Base-by-base conservation (phyloP, 1,139 yeast species). In the Kodamaea anthophila region DNA sequence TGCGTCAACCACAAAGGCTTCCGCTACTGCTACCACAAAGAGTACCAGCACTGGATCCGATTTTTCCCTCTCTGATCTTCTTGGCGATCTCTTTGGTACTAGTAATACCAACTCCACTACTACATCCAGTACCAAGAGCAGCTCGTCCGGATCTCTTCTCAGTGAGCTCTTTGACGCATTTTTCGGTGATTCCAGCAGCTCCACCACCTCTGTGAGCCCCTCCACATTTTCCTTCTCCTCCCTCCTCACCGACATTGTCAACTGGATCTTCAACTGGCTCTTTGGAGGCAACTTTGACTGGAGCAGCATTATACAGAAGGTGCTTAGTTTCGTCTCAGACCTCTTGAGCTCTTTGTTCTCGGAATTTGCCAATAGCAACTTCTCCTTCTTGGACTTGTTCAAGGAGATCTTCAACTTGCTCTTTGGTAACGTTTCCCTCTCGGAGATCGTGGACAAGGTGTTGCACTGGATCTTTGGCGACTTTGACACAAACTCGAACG, bases 401-500 rank as follows among this genome's bases (percentile, higher is more conserved):
- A 30, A 23, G 13, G 36, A 32, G n/a, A 18, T 41, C 21, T 32
- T 45, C 31, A 28, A 21, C 21, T 37, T 32, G 20, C 35, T 41
- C 24, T 41, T 41, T 21, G 43, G 43, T 4, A 33, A 40, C 4
- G 23, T 29, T 30, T 13, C 13, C 9, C 12, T 34, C 34, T 13
- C 29, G 33, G 18, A 29, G 28, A 6, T 20, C 15, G 12, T 29
- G 21, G 41, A 38, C 29, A 37, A 35, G 6, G 31, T 35, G 15
- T 28, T 40, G 23, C 26, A 31, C 19, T 36, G 39, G 9, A 37
- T 47, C 22, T 42, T 46, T 26, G 47, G 47, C 24, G 24, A 35
- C 7, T 32, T 36, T 29, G 7, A 8, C 5, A 29, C 37, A 40
- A 21, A 29, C 9, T 7, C 13, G 12, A 22, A 27, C 18, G 26